Evolutionary conservation across 1,139 yeast species (phyloP).

Genomic region (Pichia sp.): DNA sequence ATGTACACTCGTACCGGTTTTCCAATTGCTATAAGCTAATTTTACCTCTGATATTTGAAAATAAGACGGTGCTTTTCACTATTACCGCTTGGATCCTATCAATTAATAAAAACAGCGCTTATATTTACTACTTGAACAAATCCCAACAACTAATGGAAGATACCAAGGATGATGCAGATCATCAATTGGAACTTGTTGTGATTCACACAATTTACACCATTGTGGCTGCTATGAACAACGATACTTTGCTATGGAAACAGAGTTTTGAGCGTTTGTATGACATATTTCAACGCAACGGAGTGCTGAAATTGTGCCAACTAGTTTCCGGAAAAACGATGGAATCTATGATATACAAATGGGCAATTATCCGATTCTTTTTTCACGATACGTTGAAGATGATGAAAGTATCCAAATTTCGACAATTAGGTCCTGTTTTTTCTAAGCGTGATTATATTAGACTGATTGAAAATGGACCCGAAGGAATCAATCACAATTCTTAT

Average conservation of each 20-base stretch:
- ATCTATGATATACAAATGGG: conserved; percentile 9
- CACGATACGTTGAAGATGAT: conserved; percentile 17
- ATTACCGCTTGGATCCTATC: conserved; percentile 13
- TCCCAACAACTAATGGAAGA: conserved; percentile 8
- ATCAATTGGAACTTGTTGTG: conserved; percentile 11
- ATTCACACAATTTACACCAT: conserved; percentile 14
- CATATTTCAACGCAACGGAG: too few species aligned
- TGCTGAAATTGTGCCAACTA: background rate
- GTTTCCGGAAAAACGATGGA: background rate
- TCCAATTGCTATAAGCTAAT: conserved; percentile 24
- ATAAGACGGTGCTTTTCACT: conserved; percentile 23
- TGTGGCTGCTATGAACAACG: conserved; percentile 14
- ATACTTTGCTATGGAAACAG: conserved; percentile 13
- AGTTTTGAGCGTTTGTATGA: conserved; percentile 13
- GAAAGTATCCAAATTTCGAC: conserved; percentile 16
- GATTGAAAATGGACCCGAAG: background rate
- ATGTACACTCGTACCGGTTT: conserved; percentile 9
- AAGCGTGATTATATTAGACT: conserved; percentile 13
- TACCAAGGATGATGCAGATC: conserved; percentile 5
- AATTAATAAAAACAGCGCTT: conserved; percentile 1
- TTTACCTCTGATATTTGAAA: conserved; percentile 26
- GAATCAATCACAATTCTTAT: too few species aligned
- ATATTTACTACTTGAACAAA: conserved; percentile 5
- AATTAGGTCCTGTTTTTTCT: conserved; percentile 18
- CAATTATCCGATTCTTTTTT: conserved; percentile 16